Evolutionary conservation across 495 filamentous ascomycete genomes (phyloP).

Genomic region (Penicillium crystallinum): DNA sequence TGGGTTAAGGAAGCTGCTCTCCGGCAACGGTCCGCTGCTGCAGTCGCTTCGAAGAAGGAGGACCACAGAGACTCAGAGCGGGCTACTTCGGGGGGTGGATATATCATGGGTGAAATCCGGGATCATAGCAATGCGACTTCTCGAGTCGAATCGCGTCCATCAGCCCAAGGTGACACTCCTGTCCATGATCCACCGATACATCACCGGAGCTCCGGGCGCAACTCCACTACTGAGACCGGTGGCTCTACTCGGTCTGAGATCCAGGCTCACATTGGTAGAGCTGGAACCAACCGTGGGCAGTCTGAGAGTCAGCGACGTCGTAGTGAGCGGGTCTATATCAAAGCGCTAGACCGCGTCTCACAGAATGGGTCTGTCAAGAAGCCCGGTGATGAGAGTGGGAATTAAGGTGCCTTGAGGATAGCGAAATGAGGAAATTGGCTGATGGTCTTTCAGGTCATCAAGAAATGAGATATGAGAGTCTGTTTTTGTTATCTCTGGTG

Average conservation of each 20-base stretch:
- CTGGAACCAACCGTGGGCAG: constrained; percentile 6
- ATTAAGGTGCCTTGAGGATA: no score
- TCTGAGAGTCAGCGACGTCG: constrained; percentile 12
- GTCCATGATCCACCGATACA: no score
- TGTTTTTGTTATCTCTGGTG: no score
- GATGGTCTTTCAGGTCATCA: no score
- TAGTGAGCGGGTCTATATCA: neutral
- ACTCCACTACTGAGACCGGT: neutral
- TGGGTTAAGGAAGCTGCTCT: constrained; percentile 18
- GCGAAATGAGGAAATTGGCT: no score
- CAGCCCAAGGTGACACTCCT: no score
- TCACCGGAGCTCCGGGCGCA: neutral
- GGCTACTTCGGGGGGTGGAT: neutral
- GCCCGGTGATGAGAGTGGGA: neutral
- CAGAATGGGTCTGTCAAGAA: constrained; percentile 6
- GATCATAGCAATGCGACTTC: neutral
- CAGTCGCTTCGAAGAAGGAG: neutral
- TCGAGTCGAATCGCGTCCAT: neutral
- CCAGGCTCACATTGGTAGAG: constrained; percentile 1
- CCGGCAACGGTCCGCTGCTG: neutral
- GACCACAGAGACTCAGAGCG: neutral
- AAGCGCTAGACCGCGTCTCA: neutral
- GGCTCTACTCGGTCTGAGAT: neutral
- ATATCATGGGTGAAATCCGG: neutral
- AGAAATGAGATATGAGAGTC: neutral